Evolutionary conservation across 1,284 basidiomycete genomes (phyloP), one percentile per base, ranked within the genome.

Genomic region (Rhodotorula sp.): DNA sequence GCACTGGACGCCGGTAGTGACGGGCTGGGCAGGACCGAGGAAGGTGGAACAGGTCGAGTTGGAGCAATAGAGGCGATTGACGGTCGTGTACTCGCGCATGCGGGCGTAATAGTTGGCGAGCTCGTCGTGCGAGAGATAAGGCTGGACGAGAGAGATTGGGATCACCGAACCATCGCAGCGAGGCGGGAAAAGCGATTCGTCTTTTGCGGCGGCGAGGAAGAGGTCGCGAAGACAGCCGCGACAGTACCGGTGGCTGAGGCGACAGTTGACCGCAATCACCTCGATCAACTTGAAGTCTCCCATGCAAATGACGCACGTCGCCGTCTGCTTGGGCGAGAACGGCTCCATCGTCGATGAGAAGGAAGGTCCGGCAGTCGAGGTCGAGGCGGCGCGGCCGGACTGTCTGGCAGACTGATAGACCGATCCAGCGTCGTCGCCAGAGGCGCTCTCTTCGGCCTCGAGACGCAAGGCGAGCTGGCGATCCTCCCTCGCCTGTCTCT

Each of bases 11-110:
- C 10, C 29, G 2, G 3, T 15, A 10, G 20, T 5, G 22, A 32
- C 24, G 7, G 34, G 17, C 32, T n/a, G 13, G 27, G 76, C 74
- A 0, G 67, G 51, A 1, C 86, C 86, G 30, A 88, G 79, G 79
- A 87, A 87, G 0, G 79, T 71, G 7, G 85, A 85, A 74, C 86
- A 87, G 73, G 81, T 30, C 75, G 80, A 59, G 39, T 78, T 79
- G 30, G 79, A 76, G 68, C 84, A 84, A 65, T 84, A 85, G n/a
- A 84, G 79, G 11, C 83, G 79, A 48, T 81, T 79, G 11, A 78
- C 69, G 6, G 82, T 82, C 32, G 75, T 53, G 59, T 82, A 81
- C 62, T 84, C 84, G 59, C 54, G 49, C 1, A 77, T 65, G 59
- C 82, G 83, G 65, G 75, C 68, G 19, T 73, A 60, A 69, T 81